Percentiles rank a stretch among this genome's conserved stretches.
phyloP scores from a whole-genome alignment of 2,329 filamentous ascomycete species.

The Xylaria digitata region DNA sequence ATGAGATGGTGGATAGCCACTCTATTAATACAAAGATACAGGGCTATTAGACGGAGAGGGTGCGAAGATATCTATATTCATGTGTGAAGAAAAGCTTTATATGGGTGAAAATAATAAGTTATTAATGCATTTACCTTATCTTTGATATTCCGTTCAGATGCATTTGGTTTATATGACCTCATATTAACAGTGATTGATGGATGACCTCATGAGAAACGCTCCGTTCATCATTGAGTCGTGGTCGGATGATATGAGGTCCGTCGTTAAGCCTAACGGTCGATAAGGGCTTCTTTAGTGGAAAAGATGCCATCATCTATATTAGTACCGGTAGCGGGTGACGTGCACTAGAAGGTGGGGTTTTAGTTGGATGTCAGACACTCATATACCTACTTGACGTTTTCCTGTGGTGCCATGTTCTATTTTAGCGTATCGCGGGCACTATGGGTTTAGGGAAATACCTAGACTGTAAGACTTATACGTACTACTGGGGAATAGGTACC shows the following conservation, averaged over 20 bases:
- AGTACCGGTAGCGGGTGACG: background rate
- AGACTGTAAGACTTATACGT: background rate
- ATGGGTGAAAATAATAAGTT: background rate
- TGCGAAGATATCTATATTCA: background rate
- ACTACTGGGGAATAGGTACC: no score
- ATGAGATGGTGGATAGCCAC: conserved; percentile 2
- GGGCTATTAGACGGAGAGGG: background rate
- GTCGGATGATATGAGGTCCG: background rate
- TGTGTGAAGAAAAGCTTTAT: background rate
- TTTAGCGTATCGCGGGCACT: background rate
- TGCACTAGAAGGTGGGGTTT: background rate
- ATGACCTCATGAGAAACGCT: conserved; percentile 47
- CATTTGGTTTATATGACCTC: conserved; percentile 37
- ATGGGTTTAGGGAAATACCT: background rate
- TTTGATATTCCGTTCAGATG: background rate
- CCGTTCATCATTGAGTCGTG: conserved; percentile 11
- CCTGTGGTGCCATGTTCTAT: no score
- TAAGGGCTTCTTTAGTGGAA: background rate
- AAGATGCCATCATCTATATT: background rate
- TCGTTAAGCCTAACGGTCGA: conserved; percentile 2
- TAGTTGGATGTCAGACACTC: background rate
- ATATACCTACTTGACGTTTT: no score
- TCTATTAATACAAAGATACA: background rate
- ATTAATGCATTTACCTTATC: background rate
- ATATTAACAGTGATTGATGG: conserved; percentile 36